Evolutionary conservation across 1,284 basidiomycete genomes (phyloP), one percentile per base, ranked within the genome.

Genomic region (Ustilago loliicola): DNA sequence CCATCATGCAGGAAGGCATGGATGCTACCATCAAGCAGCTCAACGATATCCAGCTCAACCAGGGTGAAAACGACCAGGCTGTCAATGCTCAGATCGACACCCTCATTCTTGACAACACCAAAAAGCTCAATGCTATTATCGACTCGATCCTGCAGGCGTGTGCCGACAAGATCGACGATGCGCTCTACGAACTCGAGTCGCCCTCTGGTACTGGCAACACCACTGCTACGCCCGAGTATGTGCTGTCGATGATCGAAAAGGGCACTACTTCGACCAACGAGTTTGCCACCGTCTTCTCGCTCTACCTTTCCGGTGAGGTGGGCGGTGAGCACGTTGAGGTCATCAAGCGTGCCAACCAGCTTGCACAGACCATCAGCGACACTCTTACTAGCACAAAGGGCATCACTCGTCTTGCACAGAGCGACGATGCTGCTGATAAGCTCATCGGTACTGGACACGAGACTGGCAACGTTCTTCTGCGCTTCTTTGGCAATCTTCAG

Each of bases 101-200:
- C 1, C 90, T 99, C 80, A 97, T 99, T 79, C 89, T 99, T 70
- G 97, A 99, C 87, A 94, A 98, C 86, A 91, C 95, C 86, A 98
- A 98, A 89, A 97, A 98, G 88, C 90, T 99, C 82, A 99, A 99
- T 87, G 91, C 95, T 80, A 97, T 99, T 87, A 98, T 99, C 84
- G 95, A 99, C 88, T 99, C 97, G 3, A 98, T 99, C 85, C 89
- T 99, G 36, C 80, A 97, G 87, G 94, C 95, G 10, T 98, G 96
- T 85, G 94, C 96, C 40, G 93, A 96, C 80, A 98, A 98, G 88
- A 91, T 99, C 54, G 97, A 99, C 83, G 96, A 98, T 86, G 91
- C 94, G 3, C 93, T 98, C 81, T 99, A 98, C 88, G 96, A 98
- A 87, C 90, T 99, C 60, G 96, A 99, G 87, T 96, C 96, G 7